Evolutionary conservation across 2,329 filamentous ascomycete genomes (phyloP).

Genomic region (Aureobasidium sp.): DNA sequence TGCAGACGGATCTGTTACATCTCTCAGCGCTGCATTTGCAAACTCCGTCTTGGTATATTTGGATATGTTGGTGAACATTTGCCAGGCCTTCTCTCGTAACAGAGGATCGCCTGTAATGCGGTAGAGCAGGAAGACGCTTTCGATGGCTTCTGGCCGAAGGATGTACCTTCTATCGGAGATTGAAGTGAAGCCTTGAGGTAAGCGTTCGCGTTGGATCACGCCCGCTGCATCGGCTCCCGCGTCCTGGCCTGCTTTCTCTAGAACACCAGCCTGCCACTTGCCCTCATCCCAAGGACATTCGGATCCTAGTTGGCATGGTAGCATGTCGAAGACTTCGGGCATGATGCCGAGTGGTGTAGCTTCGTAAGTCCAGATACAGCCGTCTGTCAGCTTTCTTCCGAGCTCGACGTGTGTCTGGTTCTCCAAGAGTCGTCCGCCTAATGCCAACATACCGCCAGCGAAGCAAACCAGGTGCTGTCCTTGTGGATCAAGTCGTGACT

Average conservation of each 20-base stretch:
- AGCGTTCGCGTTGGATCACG: slow-evolving; percentile 32
- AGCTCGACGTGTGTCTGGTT: slow-evolving; percentile 34
- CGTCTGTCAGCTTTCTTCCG: slow-evolving; percentile 53
- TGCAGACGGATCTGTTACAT: slow-evolving; percentile 45
- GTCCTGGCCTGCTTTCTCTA: slow-evolving; percentile 29
- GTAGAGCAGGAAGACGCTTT: slow-evolving; percentile 64
- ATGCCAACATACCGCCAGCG: slow-evolving; percentile 61
- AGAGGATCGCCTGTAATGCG: slow-evolving; percentile 60
- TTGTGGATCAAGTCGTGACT: slow-evolving; percentile 28
- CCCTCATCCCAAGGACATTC: slow-evolving; percentile 39
- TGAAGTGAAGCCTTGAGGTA: slow-evolving; percentile 50
- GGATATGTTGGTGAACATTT: slow-evolving; percentile 62
- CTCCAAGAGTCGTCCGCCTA: slow-evolving; percentile 57
- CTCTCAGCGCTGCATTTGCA: slow-evolving; percentile 59
- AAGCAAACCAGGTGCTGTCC: slow-evolving; percentile 63
- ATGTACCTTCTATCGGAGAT: slow-evolving; percentile 55
- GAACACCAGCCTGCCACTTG: slow-evolving; percentile 34
- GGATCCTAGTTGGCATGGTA: slow-evolving; percentile 34
- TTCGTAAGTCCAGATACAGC: slow-evolving; percentile 57
- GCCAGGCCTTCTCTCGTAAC: slow-evolving; percentile 64
- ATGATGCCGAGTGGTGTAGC: slow-evolving; percentile 52
- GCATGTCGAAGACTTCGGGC: slow-evolving; percentile 50
- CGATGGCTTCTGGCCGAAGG: slow-evolving; percentile 53
- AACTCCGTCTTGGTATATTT: slow-evolving; percentile 54
- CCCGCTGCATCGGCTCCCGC: slow-evolving; percentile 23